Percentiles rank a stretch among this genome's conserved stretches.
Evolutionary conservation across 179 eudicot genomes (phyloP).

Genomic region (Carnegiea gigantea): DNA sequence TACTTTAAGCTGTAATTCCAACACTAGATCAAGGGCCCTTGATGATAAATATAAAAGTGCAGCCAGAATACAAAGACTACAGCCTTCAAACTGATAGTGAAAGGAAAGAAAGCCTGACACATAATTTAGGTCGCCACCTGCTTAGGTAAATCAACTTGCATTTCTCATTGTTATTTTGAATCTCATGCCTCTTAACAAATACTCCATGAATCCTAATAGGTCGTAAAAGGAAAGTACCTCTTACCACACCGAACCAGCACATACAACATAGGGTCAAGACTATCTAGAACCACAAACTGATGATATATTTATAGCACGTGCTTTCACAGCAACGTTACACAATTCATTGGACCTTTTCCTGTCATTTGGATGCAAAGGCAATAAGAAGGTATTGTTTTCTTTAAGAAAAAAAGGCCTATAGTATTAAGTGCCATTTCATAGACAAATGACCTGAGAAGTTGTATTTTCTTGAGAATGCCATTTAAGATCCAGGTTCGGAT

Average conservation of each 20-base stretch:
- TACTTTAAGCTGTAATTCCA: slow-evolving; percentile 1
- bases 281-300: not conserved
- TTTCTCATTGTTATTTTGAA: not conserved
- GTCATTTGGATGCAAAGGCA: not conserved
- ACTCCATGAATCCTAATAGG: not conserved
- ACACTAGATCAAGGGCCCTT: not conserved
- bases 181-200: not conserved
- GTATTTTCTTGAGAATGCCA: not conserved
- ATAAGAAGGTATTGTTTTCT: not conserved
- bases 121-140: not conserved
- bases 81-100: not conserved
- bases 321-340: not conserved
- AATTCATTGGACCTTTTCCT: not conserved
- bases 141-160: not conserved
- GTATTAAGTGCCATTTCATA: not conserved
- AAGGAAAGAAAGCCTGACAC: not conserved
- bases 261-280: not conserved
- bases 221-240: no score
- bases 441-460: not conserved
- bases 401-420: not conserved
- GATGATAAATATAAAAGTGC: not conserved
- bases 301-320: not conserved
- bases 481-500: not conserved
- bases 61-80: not conserved
- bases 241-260: not conserved